Evolutionary conservation across 2,329 filamentous ascomycete species (phyloP), one percentile per base, ranked within the genome.

Genomic region (Pseudogymnoascus sp.): DNA sequence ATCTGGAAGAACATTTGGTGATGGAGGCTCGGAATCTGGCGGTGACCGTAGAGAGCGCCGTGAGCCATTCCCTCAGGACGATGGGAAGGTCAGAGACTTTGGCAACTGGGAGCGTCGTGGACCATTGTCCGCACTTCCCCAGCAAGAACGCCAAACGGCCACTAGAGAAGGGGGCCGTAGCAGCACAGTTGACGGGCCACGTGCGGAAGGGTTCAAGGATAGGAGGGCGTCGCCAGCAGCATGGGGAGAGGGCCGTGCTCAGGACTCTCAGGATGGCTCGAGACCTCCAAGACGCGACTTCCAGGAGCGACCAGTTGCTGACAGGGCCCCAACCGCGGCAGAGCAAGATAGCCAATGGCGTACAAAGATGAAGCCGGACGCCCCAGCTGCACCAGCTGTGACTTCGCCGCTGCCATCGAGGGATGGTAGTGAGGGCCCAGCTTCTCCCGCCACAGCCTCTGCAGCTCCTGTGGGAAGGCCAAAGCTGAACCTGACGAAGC

Each of bases 281-380:
- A 85, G 90, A 67, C 90, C 90, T 66, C 90, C 91, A 42, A 85
- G 89, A 72, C 86, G 89, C 71, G 89, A 93, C 70, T 90, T 90
- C 74, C 81, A 83, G 66, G 88, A 91, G 66, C 85, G 87, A 66
- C 84, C 87, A 11, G 82, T 82, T 61, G 75, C 80, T 15, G 88
- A 91, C 74, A 85, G 90, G 69, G 82, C 82, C 61, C 90, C 89
- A 21, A 97, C 90, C 64, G 95, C 95, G 42, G 90, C 95, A 60
- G 95, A 99, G 65, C 85, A 90, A 73, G 95, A 97, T 75, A 96
- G 87, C 78, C 87, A 96, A 77, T 99, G 95, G 95, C 89, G 95
- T 71, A 82, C 83, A 69, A 90, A 84, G 76, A 97, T 97, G 93
- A 89, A 87, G 69, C 91, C 93, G n/a, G 93, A 96, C 71, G 77